phyloP scores from a whole-genome alignment of 2,329 filamentous ascomycete species.

The Botrytis porri region DNA sequence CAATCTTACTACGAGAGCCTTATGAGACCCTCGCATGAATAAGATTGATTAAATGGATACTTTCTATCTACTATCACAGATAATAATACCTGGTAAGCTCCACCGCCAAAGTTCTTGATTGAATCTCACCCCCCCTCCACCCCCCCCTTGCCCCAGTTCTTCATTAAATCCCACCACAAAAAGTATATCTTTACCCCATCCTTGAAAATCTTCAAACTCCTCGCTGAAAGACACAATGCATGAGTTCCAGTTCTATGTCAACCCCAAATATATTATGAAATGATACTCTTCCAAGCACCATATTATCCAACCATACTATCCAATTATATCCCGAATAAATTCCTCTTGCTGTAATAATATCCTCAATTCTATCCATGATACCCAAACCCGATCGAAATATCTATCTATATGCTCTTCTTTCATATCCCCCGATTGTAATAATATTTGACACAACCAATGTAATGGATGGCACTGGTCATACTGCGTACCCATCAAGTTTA shows the following conservation, averaged over 20 bases:
- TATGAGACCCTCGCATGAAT: neutral
- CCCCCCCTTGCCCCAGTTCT: too few relatives aligned
- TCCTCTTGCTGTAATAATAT: neutral
- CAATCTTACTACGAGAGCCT: neutral
- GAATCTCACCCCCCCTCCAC: too few relatives aligned
- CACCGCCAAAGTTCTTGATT: neutral
- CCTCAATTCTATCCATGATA: neutral
- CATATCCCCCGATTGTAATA: neutral
- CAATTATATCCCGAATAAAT: neutral
- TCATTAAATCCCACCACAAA: neutral
- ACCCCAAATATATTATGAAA: neutral
- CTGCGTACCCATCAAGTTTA: neutral
- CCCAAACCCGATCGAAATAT: neutral
- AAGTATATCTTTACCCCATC: neutral
- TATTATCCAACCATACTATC: neutral
- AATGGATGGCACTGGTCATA: too few relatives aligned
- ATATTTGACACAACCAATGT: neutral
- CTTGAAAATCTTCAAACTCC: neutral
- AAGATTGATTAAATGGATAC: neutral
- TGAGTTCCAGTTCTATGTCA: neutral
- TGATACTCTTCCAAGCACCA: neutral
- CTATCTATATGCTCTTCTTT: neutral
- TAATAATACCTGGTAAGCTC: neutral
- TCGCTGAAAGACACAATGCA: neutral
- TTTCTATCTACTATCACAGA: constrained; percentile 1